Conservation (phyloP, 139 green algal species). For the Axilococcus clingmanii region DNA sequence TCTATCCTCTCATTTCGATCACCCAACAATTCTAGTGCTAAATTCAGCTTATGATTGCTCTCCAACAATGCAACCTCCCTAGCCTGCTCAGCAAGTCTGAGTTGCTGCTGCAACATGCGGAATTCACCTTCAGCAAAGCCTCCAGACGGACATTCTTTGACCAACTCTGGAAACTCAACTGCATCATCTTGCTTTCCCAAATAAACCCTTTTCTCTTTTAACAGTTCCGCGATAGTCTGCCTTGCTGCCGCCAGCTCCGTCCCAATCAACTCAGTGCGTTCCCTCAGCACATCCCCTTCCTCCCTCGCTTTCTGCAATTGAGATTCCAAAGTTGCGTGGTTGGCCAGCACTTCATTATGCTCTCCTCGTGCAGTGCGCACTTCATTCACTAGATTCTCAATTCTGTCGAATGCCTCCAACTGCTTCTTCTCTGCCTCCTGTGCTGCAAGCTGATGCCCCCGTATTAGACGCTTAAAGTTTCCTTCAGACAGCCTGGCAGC, state of each 20-base stretch:
- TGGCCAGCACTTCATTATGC: conserved; percentile 10
- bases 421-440: conserved; percentile 18
- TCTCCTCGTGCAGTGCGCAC: conserved; percentile 5
- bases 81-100: conserved; percentile 22
- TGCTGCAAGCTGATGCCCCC: conserved; percentile 9
- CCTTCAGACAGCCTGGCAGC: conserved; percentile 25
- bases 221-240: too few relatives aligned
- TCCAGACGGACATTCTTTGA: neutral
- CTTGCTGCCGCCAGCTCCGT: conserved; percentile 6
- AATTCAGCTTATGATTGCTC: neutral
- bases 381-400: conserved; percentile 10
- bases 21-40: conserved; percentile 41
- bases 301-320: neutral
- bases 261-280: conserved; percentile 2
- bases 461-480: too few relatives aligned
- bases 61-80: too few relatives aligned
- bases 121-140: neutral
- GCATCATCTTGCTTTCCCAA: too few relatives aligned
- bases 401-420: too few relatives aligned
- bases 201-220: too few relatives aligned
- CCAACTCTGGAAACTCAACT: neutral
- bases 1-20: conserved; percentile 62
- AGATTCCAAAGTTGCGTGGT: neutral
- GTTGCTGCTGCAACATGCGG: conserved; percentile 15
- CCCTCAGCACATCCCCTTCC: conserved; percentile 9